Base-by-base conservation (phyloP, 352 stramenopile genomes). In the Pythium coloratum region DNA sequence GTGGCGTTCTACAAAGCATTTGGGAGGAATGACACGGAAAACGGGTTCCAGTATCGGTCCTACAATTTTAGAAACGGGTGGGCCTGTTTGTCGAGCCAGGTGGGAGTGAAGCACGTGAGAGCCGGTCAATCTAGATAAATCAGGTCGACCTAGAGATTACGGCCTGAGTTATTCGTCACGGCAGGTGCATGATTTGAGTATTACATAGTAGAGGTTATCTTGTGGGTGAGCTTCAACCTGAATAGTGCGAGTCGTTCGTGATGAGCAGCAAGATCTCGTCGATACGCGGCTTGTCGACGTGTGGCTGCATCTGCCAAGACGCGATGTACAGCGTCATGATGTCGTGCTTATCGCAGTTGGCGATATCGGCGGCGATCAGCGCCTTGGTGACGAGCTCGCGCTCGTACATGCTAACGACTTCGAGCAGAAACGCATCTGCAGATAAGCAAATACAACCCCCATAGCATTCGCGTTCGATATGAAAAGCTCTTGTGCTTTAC, bases 221-320 rank as follows among this genome's bases (percentile, higher is more conserved):
- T 18, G 2, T 53, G 14, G 26, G 32, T 18, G n/a, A 18, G 24
- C 16, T 36, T 58, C 50, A 67, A 61, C 62, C 67, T 53, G n/a
- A 30, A 60, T 92, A 90, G 50, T 90, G 78, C 16, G 64, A 55
- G 34, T 91, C 84, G 55, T 90, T 86, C 61, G 87, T 74, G 51
- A 93, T 72, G 33, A 91, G 58, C 38, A 75, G 71, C 55, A 88
- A 70, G 9, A 93, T 67, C 69, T 93, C 84, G 16, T 90, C 80
- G 8, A 93, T 72, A 24, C 82, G 85, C 40, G 64, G 56, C 8
- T 76, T 76, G 62, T 92, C 75, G 36, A 95, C 75, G 34, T 90
- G 83, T 16, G 87, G 84, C 76, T 95, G 87, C 87, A 95, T 95
- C 70, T 95, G 85, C 87, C 87, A 94, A 8, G 84, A 85, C 5